Evolutionary conservation across 257 asterid species (phyloP), one percentile per base, ranked within the genome.

Genomic region (Fraxinus pennsylvanica): DNA sequence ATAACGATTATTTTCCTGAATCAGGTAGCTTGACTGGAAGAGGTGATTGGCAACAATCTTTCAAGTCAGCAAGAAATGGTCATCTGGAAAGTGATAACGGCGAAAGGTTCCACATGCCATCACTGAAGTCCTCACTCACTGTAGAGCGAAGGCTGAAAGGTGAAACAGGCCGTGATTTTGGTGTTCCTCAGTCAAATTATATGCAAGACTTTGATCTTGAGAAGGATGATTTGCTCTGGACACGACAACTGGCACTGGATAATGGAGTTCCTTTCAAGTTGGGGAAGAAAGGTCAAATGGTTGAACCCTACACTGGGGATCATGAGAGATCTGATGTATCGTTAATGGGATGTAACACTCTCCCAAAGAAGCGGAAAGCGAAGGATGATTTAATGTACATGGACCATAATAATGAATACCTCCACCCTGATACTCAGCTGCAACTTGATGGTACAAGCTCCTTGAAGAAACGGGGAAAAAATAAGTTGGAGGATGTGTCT

Each of bases 351-450:
- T 90, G 97, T 88, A 89, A 86, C 80, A 76, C 97, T 30, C 74
- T 81, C 70, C 68, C 86, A 22, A 96, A 90, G 87, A 96, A 89
- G 88, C 91, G 96, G 78, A 96, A 91, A 88, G 74, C 85, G 80
- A 92, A 88, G 88, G 90, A 86, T 82, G 97, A 84, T 59, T 74
- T 72, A 75, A 22, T 80, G 50, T 82, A 80, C 83, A 68, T 85
- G 84, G 92, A 85, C 86, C 82, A 85, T 71, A 84, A 81, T 71
- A 86, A 81, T 36, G 89, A 87, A 63, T 82, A 74, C 83, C 83
- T 83, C 41, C 86, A 74, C 79, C 82, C 87, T 77, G 90, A 84
- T 79, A 70, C 81, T 57, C 92, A 89, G 75, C 83, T 82, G 76
- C 92, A 82, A 75, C 80, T 73, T 22, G 92, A 89, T 77, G 91